Evolutionary conservation across 2,329 filamentous ascomycete genomes (phyloP).

Genomic region (Bipolaris oryzae): DNA sequence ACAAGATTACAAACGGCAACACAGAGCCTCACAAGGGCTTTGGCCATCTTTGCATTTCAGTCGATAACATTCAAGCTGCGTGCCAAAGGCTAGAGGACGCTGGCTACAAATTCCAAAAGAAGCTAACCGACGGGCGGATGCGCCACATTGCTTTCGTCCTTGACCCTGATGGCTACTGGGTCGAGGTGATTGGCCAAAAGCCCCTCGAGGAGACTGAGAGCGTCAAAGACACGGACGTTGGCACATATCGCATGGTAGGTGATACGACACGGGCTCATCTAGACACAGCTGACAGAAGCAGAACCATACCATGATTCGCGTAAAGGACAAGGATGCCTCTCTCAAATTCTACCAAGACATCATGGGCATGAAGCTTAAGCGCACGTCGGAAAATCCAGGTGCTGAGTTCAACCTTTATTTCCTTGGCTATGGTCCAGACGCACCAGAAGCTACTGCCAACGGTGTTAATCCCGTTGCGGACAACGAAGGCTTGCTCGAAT

Average conservation of each 20-base stretch:
- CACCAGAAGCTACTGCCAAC: conserved; percentile 60
- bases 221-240: conserved; percentile 72
- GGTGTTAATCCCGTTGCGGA: conserved; percentile 65
- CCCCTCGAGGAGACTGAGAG: conserved; percentile 72
- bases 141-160: conserved; percentile 83
- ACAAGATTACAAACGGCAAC: conserved; percentile 86
- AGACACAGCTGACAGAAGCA: conserved; percentile 40
- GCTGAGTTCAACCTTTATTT: conserved; percentile 91
- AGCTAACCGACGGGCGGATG: conserved; percentile 77
- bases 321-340: conserved; percentile 67
- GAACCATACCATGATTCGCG: conserved; percentile 94
- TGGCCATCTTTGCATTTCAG: conserved; percentile 80
- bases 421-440: conserved; percentile 70
- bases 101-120: conserved; percentile 95
- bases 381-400: conserved; percentile 71
- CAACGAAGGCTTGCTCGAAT: conserved; percentile 83
- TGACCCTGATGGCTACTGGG: conserved; percentile 77
- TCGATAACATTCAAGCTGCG: conserved; percentile 77
- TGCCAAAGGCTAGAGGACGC: conserved; percentile 89
- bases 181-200: conserved; percentile 80
- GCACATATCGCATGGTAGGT: conserved; percentile 70
- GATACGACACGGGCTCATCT: background rate
- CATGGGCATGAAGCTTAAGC: conserved; percentile 84
- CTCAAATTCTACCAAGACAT: conserved; percentile 69
- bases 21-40: conserved; percentile 84